Evolutionary conservation across 2,329 filamentous ascomycete genomes (phyloP), one percentile per base, ranked within the genome.

Genomic region (Didymosphaeria variabile): DNA sequence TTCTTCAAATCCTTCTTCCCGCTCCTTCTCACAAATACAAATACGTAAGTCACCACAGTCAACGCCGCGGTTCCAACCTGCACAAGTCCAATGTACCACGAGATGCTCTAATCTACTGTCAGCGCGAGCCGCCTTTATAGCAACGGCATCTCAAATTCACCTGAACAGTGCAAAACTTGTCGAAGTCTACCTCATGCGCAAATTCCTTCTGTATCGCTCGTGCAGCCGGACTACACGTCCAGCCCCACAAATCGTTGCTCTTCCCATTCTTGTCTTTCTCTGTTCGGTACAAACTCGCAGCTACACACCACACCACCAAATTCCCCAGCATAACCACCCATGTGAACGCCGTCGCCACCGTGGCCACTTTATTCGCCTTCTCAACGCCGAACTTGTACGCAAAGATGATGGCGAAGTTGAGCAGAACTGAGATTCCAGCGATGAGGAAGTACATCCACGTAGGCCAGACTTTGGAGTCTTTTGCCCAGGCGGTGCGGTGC

Each of bases 181-280:
- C 58, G 58, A 80, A 80, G 47, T 79, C 67, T 29, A 81, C 67
- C 51, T 76, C 71, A 5, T 67, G 60, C 40, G 62, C 63, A 60
- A 81, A 77, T n/a, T 75, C 72, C 47, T 70, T 66, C 67, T 81
- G 79, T 17, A 81, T 73, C 57, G 66, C 68, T 51, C 70, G 52
- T 38, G 79, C 79, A 1, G 66, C 65, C 1, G 60, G 38, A 66
- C 70, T 74, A 60, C 77, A 80, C 29, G 73, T 79, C 79, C 79
- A 81, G 0, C 79, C 79, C 79, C 79, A 81, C 3, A 81, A 65
- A 71, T 81, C 79, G 61, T 73, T 68, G 36, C 67, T 71, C 60
- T 76, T 75, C 5, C 76, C 77, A 59, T 69, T 56, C 38, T 67
- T 69, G 34, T 78, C 72, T 63, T 77, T 80, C 44, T 79, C 75